phyloP scores from a whole-genome alignment of 2,329 filamentous ascomycete genomes.

The Waltergamsia citrina region DNA sequence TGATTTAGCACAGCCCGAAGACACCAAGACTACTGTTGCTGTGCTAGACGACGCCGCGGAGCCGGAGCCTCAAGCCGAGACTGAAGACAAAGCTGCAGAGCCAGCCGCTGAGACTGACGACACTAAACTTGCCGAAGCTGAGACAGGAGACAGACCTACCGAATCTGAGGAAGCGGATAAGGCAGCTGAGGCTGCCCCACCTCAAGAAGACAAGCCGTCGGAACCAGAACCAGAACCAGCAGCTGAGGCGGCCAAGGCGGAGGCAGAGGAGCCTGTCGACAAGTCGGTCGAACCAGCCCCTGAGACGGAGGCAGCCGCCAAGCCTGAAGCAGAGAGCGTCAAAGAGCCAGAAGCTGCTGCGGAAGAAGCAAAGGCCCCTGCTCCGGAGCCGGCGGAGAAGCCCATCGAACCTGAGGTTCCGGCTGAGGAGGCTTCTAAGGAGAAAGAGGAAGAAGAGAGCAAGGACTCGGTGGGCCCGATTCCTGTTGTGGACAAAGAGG shows the following conservation, averaged over 20 bases:
- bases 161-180: background rate
- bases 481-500: slow-evolving; percentile 21
- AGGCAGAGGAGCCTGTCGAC: slow-evolving; percentile 1
- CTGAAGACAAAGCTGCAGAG: slow-evolving; percentile 1
- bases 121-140: slow-evolving; percentile 1
- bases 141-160: slow-evolving; percentile 1
- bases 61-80: slow-evolving; percentile 2
- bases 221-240: background rate
- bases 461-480: slow-evolving; percentile 30
- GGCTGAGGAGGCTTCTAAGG: slow-evolving; percentile 5
- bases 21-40: too few species aligned
- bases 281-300: background rate
- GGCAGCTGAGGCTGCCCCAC: background rate
- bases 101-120: slow-evolving; percentile 3
- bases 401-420: slow-evolving; percentile 2
- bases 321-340: background rate
- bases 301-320: slow-evolving; percentile 2
- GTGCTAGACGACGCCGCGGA: too few species aligned
- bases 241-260: slow-evolving; percentile 4
- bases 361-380: slow-evolving; percentile 3
- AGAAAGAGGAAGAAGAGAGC: slow-evolving; percentile 22
- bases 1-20: too few species aligned
- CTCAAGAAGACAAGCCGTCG: slow-evolving; percentile 2
- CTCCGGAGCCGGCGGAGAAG: slow-evolving; percentile 1
- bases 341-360: slow-evolving; percentile 1